phyloP scores from a whole-genome alignment of 352 stramenopile species.

The Peronospora destructor region DNA sequence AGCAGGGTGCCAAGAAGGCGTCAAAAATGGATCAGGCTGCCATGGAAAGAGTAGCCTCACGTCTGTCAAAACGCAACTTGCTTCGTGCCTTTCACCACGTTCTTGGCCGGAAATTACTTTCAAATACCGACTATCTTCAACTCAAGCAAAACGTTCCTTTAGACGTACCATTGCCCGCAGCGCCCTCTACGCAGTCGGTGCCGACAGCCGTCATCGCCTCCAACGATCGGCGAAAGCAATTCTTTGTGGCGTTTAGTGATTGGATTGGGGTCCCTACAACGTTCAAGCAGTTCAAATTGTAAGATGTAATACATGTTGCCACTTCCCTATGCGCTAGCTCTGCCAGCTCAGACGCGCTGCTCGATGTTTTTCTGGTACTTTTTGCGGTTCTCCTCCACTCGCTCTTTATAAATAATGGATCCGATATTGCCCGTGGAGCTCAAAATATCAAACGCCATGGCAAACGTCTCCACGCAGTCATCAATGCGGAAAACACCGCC shows the following conservation, averaged over 20 bases:
- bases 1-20: slow-evolving; percentile 67
- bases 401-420: slow-evolving; percentile 60
- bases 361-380: slow-evolving; percentile 23
- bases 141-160: slow-evolving; percentile 34
- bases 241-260: slow-evolving; percentile 30
- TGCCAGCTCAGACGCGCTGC: neutral
- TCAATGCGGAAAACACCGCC: slow-evolving; percentile 52
- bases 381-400: slow-evolving; percentile 36
- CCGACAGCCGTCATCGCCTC: slow-evolving; percentile 9
- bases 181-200: slow-evolving; percentile 16
- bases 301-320: neutral
- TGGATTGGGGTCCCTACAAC: slow-evolving; percentile 25
- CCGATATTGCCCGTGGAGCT: slow-evolving; percentile 38
- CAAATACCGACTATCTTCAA: slow-evolving; percentile 24
- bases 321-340: slow-evolving; percentile 3
- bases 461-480: slow-evolving; percentile 63
- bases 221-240: slow-evolving; percentile 19
- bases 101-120: neutral
- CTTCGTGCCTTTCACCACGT: slow-evolving; percentile 43
- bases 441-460: slow-evolving; percentile 59
- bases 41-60: slow-evolving; percentile 52
- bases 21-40: slow-evolving; percentile 37
- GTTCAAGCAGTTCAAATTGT: slow-evolving; percentile 42
- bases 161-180: slow-evolving; percentile 9
- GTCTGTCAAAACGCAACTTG: slow-evolving; percentile 52